A percentile compares a stretch with the other conserved stretches of the same genome.
phyloP scores from a whole-genome alignment of 1,284 basidiomycete genomes.

The Cryptococcus sp. region DNA sequence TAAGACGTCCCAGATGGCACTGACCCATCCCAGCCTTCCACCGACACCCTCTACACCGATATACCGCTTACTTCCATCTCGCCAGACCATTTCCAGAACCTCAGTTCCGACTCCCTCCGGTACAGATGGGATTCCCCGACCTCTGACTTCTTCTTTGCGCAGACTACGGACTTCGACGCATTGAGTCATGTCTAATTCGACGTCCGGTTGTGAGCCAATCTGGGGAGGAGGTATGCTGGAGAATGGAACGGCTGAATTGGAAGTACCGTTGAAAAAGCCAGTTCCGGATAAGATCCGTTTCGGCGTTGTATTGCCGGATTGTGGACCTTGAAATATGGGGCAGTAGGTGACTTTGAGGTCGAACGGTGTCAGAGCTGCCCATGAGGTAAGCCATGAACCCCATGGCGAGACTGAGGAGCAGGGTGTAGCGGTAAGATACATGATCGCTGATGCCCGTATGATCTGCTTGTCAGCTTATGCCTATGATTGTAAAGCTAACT shows the following conservation, averaged over 20 bases:
- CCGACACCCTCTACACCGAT: slow-evolving; percentile 40
- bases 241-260: slow-evolving; percentile 23
- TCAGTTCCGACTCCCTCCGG: slow-evolving; percentile 38
- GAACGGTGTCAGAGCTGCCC: slow-evolving; percentile 23
- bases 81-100: slow-evolving; percentile 39
- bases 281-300: slow-evolving; percentile 19
- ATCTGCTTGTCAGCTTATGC: slow-evolving; percentile 9
- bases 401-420: slow-evolving; percentile 30
- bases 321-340: slow-evolving; percentile 21
- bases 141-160: slow-evolving; percentile 35
- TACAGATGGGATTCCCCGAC: slow-evolving; percentile 28
- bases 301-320: slow-evolving; percentile 17
- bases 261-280: neutral
- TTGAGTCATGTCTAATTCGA: slow-evolving; percentile 32
- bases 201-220: slow-evolving; percentile 15
- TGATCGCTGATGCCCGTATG: slow-evolving; percentile 25
- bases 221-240: slow-evolving; percentile 22
- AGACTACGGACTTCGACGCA: slow-evolving; percentile 39
- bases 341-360: slow-evolving; percentile 31
- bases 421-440: slow-evolving; percentile 35
- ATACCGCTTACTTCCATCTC: slow-evolving; percentile 35
- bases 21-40: slow-evolving; percentile 39
- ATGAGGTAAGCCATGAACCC: slow-evolving; percentile 41
- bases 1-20: slow-evolving; percentile 41
- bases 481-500: slow-evolving; percentile 4